Conservation (phyloP, 805 yeast genomes). For the Candida morakotiae region DNA sequence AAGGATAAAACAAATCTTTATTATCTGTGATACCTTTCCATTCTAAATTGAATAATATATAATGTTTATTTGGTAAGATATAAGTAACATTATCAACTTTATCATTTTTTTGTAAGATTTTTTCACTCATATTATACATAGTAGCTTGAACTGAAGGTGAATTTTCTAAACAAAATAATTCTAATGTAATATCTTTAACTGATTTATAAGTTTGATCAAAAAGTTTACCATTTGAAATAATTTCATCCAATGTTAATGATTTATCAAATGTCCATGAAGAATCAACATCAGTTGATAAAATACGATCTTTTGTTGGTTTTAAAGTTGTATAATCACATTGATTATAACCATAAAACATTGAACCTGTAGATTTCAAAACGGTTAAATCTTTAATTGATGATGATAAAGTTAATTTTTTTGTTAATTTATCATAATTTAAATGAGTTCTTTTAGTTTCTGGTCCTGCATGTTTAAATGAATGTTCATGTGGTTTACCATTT, state of each 20-base stretch:
- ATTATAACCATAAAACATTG: slow-evolving; percentile 87
- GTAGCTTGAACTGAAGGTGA: slow-evolving; percentile 97
- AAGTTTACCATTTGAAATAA: slow-evolving; percentile 55
- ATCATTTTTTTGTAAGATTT: slow-evolving; percentile 57
- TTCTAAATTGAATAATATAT: slow-evolving; percentile 70
- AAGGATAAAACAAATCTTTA: slow-evolving; percentile 82
- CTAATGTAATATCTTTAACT: slow-evolving; percentile 69
- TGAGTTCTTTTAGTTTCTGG: slow-evolving; percentile 69
- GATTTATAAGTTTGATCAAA: slow-evolving; percentile 62
- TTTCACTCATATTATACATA: slow-evolving; percentile 86
- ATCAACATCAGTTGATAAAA: slow-evolving; percentile 81
- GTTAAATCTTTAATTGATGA: slow-evolving; percentile 76
- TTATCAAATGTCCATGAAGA: slow-evolving; percentile 67
- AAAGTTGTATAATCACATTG: slow-evolving; percentile 86
- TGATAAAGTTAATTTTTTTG: slow-evolving; percentile 50
- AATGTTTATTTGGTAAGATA: slow-evolving; percentile 88
- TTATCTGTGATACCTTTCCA: slow-evolving; percentile 85
- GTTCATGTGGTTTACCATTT: slow-evolving; percentile 72
- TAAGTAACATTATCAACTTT: slow-evolving; percentile 64
- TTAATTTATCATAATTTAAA: slow-evolving; percentile 47
- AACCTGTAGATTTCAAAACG: slow-evolving; percentile 85
- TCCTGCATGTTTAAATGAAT: slow-evolving; percentile 83
- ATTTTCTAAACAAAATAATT: slow-evolving; percentile 76
- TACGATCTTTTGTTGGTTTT: slow-evolving; percentile 77
- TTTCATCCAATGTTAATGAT: slow-evolving; percentile 46